Conservation (phyloP, 768 basidiomycete species). For the Rhizopogon sp. region DNA sequence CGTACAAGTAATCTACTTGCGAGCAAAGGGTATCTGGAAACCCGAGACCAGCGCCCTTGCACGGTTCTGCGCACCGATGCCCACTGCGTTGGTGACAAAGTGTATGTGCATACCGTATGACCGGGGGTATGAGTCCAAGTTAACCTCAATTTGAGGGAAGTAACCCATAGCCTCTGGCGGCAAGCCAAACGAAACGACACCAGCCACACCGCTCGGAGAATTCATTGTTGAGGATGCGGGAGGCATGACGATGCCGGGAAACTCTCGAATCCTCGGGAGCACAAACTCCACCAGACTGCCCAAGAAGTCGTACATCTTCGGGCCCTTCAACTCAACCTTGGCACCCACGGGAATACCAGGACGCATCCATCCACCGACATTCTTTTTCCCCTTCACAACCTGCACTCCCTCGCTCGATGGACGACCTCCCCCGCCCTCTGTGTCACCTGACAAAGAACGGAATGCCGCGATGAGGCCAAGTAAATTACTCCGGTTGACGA, state of each 20-base stretch:
- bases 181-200: conserved; percentile 88
- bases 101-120: conserved; percentile 91
- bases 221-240: conserved; percentile 62
- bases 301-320: conserved; percentile 94
- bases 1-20: conserved; percentile 25
- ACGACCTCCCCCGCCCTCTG: conserved; percentile 64
- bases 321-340: conserved; percentile 87
- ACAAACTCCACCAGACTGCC: conserved; percentile 89
- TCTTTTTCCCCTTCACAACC: conserved; percentile 63
- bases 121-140: conserved; percentile 83
- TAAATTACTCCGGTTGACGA: conserved; percentile 64
- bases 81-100: conserved; percentile 84
- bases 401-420: conserved; percentile 73
- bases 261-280: conserved; percentile 89
- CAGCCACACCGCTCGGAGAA: conserved; percentile 73
- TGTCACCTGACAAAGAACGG: conserved; percentile 83
- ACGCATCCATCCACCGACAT: conserved; percentile 79
- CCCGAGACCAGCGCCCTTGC: conserved; percentile 86
- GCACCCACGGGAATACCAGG: conserved; percentile 78
- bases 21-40: conserved; percentile 85
- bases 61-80: conserved; percentile 85
- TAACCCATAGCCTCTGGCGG: conserved; percentile 79
- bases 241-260: conserved; percentile 78
- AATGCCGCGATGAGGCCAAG: conserved; percentile 86
- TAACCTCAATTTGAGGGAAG: conserved; percentile 96